phyloP scores from a whole-genome alignment of 2,329 filamentous ascomycete species.

The Colletotrichum plurivorum region DNA sequence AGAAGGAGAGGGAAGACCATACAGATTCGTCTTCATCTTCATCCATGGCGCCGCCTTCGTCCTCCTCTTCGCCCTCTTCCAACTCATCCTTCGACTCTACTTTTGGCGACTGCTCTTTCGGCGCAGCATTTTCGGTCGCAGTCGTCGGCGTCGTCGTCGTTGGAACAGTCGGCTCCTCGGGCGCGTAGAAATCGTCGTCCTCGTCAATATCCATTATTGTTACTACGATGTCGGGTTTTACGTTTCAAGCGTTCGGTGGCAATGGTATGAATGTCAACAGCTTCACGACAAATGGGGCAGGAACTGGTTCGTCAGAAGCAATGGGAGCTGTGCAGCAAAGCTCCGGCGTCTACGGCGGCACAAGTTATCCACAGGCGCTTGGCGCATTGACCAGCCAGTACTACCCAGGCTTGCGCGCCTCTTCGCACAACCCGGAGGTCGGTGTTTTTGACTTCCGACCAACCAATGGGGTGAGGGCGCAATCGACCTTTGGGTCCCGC shows the following conservation, averaged over 20 bases:
- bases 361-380: neutral
- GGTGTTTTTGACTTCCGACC: neutral
- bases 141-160: conserved; percentile 38
- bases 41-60: conserved; percentile 72
- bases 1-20: conserved; percentile 34
- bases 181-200: conserved; percentile 77
- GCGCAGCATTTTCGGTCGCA: conserved; percentile 17
- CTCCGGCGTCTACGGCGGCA: conserved; percentile 21
- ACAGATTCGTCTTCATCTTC: conserved; percentile 72
- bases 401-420: neutral
- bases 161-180: conserved; percentile 66
- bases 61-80: conserved; percentile 76
- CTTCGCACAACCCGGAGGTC: neutral
- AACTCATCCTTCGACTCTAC: conserved; percentile 63
- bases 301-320: neutral
- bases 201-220: conserved; percentile 75
- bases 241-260: neutral
- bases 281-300: neutral
- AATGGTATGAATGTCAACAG: neutral
- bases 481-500: neutral
- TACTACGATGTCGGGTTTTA: neutral
- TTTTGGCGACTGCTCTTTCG: conserved; percentile 33
- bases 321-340: conserved; percentile 4
- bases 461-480: conserved; percentile 29
- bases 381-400: conserved; percentile 9